Base-by-base conservation (phyloP, 1,284 basidiomycete genomes). In the Schizophyllum amplum region DNA sequence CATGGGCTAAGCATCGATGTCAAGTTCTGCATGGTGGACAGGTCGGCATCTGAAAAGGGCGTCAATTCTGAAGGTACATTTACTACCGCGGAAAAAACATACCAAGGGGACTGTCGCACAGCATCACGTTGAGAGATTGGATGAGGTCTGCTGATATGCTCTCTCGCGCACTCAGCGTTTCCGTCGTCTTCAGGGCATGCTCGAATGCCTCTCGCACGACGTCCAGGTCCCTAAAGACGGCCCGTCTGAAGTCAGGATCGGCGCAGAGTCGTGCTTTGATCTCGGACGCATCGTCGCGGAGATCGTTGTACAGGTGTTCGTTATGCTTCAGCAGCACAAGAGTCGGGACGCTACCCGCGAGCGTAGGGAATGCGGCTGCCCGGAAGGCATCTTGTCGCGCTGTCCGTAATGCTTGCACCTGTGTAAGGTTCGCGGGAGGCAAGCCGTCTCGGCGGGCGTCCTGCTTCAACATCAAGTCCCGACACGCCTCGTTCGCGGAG, bases 1-100 rank as follows among this genome's bases (percentile, higher is more conserved):
- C 89, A 92, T 0, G 88, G 89, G 60, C 86, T 90, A 23, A 91
- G 74, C 46, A 85, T 73, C 22, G 79, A 82, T 0, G 81, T 81
- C 5, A 84, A 78, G 56, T 80, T 74, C 15, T 23, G 78, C 77
- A 20, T 80, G 70, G 46, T 80, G 80, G n/a, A 80, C 71, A 56
- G 78, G 77, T 65, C 70, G 67, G 63, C 62, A 57, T 67, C 61
- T 54, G 23, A 13, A 5, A 20, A 52, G 50, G 24, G 57, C 5
- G n/a, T 59, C 17, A 54, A 47, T 21, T 5, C 25, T 24, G 0
- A 21, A 47, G n/a, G 1, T 21, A 7, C n/a, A 48, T 13, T 17
- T n/a, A 15, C 24, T 17, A 47, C 5, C 21, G 4, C 23, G 51
- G 21, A 52, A 47, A n/a, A 54, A 7, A 60, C 65, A 61, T 66